These are phyloP conservation scores for Cicer chorassanicum DNA, from an alignment of 306 rosid genomes.

Conservation along the genomic window DNA sequence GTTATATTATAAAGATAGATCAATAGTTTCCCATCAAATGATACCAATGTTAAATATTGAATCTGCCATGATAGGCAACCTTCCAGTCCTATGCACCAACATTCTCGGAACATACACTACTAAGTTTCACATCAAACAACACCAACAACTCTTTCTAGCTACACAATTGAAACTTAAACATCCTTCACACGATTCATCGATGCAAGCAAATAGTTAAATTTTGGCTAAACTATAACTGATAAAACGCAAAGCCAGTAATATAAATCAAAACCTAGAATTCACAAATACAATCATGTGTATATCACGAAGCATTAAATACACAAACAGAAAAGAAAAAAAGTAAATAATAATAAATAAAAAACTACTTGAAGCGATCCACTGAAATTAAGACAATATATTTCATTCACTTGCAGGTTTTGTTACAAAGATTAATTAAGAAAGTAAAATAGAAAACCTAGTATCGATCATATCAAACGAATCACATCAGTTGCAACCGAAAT, in stretches of 20 bases:
- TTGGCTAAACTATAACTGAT: constrained; percentile 5
- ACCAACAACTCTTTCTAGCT: constrained; percentile 9
- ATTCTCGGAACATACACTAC: background rate
- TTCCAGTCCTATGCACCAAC: constrained; percentile 24
- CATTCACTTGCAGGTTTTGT: constrained; percentile 5
- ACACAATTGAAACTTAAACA: background rate
- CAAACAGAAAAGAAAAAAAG: background rate
- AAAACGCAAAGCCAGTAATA: background rate
- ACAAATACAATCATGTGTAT: background rate
- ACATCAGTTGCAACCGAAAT: background rate
- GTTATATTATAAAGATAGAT: background rate
- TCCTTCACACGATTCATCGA: background rate
- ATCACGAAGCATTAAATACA: background rate
- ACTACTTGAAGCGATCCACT: constrained; percentile 9
- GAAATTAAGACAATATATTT: constrained; percentile 26
- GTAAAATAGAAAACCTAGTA: constrained; percentile 20
- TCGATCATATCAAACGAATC: background rate
- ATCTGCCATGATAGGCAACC: too few species aligned
- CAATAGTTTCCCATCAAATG: background rate
- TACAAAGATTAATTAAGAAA: background rate
- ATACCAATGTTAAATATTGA: background rate
- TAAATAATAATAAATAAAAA: background rate
- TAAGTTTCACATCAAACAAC: constrained; percentile 5
- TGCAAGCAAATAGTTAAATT: background rate
- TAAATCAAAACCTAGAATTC: constrained; percentile 1